A percentile compares a stretch with the other conserved stretches of the same genome.
These are phyloP conservation scores for Colletotrichum orbiculare DNA, from an alignment of 2,329 filamentous ascomycete genomes.

Conservation along the genomic window DNA sequence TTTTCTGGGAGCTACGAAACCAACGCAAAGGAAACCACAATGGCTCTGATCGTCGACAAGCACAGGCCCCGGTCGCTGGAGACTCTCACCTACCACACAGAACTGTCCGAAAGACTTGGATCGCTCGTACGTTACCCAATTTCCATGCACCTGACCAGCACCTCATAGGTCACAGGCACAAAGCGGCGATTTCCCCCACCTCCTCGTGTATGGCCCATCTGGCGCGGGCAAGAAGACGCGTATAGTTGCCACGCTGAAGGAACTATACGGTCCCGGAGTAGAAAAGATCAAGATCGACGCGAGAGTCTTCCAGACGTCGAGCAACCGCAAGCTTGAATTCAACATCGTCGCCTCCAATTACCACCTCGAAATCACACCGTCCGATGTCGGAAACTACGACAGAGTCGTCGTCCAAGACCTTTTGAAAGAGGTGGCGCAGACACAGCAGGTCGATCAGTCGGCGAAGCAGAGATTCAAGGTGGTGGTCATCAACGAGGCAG, in stretches of 20 bases:
- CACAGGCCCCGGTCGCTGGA: constrained; percentile 81
- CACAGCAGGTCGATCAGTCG: constrained; percentile 94
- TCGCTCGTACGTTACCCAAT: constrained; percentile 75
- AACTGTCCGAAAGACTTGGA: constrained; percentile 86
- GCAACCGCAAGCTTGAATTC: constrained; percentile 98
- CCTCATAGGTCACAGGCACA: constrained; percentile 73
- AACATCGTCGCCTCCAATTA: constrained; percentile 98
- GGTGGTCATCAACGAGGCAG: constrained; percentile 98
- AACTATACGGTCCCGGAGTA: constrained; percentile 94
- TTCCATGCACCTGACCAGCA: neutral
- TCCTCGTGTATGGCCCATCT: constrained; percentile 95
- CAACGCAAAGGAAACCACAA: constrained; percentile 46
- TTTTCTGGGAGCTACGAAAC: neutral
- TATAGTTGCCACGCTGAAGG: constrained; percentile 93
- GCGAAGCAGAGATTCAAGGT: constrained; percentile 97
- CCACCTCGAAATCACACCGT: constrained; percentile 97
- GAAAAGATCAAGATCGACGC: constrained; percentile 99
- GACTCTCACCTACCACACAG: constrained; percentile 84
- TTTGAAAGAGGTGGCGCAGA: constrained; percentile 97
- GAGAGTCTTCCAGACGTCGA: constrained; percentile 93
- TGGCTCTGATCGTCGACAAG: constrained; percentile 79
- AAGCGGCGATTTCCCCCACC: constrained; percentile 96
- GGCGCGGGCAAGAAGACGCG: constrained; percentile 98
- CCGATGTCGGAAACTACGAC: constrained; percentile 96
- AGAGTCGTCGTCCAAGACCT: constrained; percentile 95